phyloP scores from a whole-genome alignment of 495 filamentous ascomycete species.

The Aspergillus haitiensis region DNA sequence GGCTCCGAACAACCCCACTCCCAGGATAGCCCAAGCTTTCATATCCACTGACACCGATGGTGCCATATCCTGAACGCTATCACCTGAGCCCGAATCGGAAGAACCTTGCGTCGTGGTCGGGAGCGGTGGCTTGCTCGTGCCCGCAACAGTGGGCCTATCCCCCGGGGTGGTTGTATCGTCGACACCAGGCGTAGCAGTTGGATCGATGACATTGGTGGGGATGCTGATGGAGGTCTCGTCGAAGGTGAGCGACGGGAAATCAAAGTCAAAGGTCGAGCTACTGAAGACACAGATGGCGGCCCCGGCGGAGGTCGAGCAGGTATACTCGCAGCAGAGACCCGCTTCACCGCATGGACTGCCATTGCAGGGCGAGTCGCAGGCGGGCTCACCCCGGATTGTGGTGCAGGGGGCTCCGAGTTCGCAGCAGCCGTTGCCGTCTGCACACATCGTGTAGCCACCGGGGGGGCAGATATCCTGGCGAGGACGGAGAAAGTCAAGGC shows the following conservation, averaged over 20 bases:
- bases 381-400: conserved; percentile 8
- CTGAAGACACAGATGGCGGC: neutral
- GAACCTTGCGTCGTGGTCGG: too few species aligned
- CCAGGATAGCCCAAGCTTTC: too few species aligned
- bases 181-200: neutral
- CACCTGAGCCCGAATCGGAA: too few species aligned
- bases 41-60: too few species aligned
- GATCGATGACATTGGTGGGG: neutral
- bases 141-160: too few species aligned
- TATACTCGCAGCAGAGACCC: conserved; percentile 10
- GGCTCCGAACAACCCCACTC: too few species aligned
- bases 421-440: conserved; percentile 12
- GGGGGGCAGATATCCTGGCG: conserved; percentile 7
- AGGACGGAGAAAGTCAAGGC: neutral
- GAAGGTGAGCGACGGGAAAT: neutral
- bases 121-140: too few species aligned
- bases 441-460: conserved; percentile 5
- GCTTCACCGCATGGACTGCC: conserved; percentile 5
- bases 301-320: neutral
- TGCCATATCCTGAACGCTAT: too few species aligned
- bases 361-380: conserved; percentile 10
- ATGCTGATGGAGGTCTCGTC: neutral
- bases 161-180: neutral
- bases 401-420: conserved; percentile 14
- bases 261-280: neutral